Conservation (phyloP, 2,329 filamentous ascomycete genomes). For the Helminthosporium solani region DNA sequence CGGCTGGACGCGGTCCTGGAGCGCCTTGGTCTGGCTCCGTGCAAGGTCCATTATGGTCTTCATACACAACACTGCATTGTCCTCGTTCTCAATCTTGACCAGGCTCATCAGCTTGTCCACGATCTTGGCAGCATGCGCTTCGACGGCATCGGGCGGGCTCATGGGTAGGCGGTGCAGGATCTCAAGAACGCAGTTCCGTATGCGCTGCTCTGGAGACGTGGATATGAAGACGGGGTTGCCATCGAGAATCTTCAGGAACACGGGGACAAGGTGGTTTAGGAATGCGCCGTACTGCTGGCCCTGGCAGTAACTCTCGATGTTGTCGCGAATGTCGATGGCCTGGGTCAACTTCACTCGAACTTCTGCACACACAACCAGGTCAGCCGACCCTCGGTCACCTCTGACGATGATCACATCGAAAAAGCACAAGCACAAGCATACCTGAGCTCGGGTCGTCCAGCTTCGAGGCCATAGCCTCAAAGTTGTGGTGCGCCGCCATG, state of each 20-base stretch:
- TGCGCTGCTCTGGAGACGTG: constrained; percentile 80
- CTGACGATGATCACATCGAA: no score
- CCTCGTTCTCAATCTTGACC: constrained; percentile 91
- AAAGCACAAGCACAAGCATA: constrained; percentile 23
- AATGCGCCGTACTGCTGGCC: constrained; percentile 77
- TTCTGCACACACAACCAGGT: constrained; percentile 56
- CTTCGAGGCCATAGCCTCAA: constrained; percentile 50
- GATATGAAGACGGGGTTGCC: constrained; percentile 89
- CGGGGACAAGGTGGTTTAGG: constrained; percentile 82
- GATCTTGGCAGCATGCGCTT: constrained; percentile 83
- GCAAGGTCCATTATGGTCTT: constrained; percentile 98
- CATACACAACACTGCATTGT: constrained; percentile 97
- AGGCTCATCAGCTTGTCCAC: constrained; percentile 88
- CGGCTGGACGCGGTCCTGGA: constrained; percentile 78
- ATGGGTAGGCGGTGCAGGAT: constrained; percentile 84
- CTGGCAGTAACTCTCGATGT: constrained; percentile 82
- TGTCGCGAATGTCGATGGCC: constrained; percentile 84
- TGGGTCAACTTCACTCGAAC: constrained; percentile 77
- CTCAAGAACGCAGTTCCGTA: constrained; percentile 91
- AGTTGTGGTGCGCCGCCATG: constrained; percentile 45
- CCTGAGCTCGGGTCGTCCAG: constrained; percentile 46
- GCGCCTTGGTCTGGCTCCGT: constrained; percentile 83
- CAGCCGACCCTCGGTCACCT: constrained; percentile 16
- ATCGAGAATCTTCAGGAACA: constrained; percentile 82
- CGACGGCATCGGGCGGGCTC: constrained; percentile 75